Base-by-base conservation (phyloP, 2,329 filamentous ascomycete genomes). In the Gliomastix tumulicola region DNA sequence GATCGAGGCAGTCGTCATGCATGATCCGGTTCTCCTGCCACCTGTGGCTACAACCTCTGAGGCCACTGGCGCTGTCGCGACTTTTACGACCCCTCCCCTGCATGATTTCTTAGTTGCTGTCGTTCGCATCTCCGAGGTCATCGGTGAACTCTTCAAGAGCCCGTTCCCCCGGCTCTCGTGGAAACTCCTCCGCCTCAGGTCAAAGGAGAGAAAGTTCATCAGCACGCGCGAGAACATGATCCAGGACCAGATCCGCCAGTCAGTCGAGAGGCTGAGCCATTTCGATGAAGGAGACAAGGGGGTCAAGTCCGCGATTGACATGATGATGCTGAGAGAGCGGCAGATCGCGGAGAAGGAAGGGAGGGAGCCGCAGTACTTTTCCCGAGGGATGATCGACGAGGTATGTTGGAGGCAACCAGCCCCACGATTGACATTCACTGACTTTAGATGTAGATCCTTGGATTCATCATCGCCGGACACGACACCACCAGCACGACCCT, bases 261-360 rank as follows among this genome's bases (percentile, higher is more conserved):
- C 32, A 10, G 20, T 20, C 5, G 20, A 34, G 11, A 34, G 20
- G 32, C 15, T 34, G 19, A n/a, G 15, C 3, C 17, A n/a, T n/a
- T 16, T 9, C 11, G 32, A 21, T 8, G 18, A 15, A 16, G 32
- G 15, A 21, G 18, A 19, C 7, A 21, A 34, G 19, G 12, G 16
- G 18, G 21, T 34, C 18, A 17, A 21, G 16, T 57, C 47, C 21
- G 56, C 57, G 7, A 34, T 60, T 3, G 52, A 62, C 39, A 49
- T 49, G 1, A 51, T 61, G 4, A 39, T 60, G 7, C 36, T 54
- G 6, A 50, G 57, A 27, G 59, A 62, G 45, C 44, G 37, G 12
- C 43, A 47, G 5, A 30, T 55, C 5, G 54, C 57, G 2, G 34
- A 43, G 15, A 59, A 56, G 36, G 48, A 44, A 7, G 52, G 45